Evolutionary conservation across 805 yeast genomes (phyloP).

Genomic region (Kluyveromyces siamensis): DNA sequence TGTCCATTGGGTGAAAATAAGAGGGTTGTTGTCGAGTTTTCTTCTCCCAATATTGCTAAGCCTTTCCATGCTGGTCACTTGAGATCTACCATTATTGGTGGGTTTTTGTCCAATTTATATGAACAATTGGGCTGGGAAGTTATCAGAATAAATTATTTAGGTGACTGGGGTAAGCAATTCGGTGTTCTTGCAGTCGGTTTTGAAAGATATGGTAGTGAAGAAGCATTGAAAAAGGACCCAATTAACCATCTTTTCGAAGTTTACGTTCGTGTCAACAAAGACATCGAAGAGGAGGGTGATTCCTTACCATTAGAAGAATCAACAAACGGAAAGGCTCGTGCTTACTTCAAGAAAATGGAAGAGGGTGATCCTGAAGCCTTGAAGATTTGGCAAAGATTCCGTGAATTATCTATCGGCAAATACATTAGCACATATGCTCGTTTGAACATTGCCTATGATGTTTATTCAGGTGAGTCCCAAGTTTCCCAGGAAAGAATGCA

Average conservation of each 20-base stretch:
- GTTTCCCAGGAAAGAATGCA: conserved; percentile 68
- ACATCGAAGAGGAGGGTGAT: conserved; percentile 50
- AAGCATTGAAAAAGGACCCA: conserved; percentile 63
- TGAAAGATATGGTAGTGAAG: conserved; percentile 74
- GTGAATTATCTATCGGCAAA: conserved; percentile 81
- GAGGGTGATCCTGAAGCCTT: conserved; percentile 81
- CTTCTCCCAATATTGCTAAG: conserved; percentile 97
- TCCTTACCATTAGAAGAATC: conserved; percentile 36
- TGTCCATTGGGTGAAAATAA: conserved; percentile 66
- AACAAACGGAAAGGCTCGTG: conserved; percentile 79
- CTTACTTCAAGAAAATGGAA: conserved; percentile 84
- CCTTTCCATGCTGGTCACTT: conserved; percentile 99
- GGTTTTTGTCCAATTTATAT: conserved; percentile 81
- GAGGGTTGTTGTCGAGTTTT: conserved; percentile 74
- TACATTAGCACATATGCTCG: conserved; percentile 86
- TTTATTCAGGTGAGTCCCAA: conserved; percentile 93
- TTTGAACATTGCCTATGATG: conserved; percentile 79
- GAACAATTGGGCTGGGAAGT: conserved; percentile 93
- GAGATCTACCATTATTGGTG: conserved; percentile 96
- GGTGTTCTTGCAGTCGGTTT: conserved; percentile 94
- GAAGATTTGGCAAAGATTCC: conserved; percentile 73
- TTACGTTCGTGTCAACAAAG: conserved; percentile 79
- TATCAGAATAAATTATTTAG: conserved; percentile 83
- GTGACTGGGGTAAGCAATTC: conserved; percentile 99
- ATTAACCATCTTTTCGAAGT: conserved; percentile 92